Base-by-base conservation (phyloP, 768 basidiomycete genomes). In the Kwoniella botswanensis region DNA sequence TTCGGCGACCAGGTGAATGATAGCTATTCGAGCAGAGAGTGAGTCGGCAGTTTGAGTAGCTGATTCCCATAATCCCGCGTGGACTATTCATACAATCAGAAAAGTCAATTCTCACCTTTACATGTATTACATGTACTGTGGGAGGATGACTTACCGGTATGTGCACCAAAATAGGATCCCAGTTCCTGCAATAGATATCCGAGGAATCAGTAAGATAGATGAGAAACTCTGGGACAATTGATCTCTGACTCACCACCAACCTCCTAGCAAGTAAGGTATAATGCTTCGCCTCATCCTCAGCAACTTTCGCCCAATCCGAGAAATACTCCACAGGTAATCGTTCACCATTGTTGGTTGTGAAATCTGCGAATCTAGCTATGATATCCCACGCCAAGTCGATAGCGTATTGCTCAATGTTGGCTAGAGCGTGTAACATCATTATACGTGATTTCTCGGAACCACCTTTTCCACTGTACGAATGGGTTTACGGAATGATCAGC, bases 341-440 rank as follows among this genome's bases (percentile, higher is more conserved):
- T 88, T 86, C 42, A 74, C 85, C 65, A 88, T 74, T 76, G 10
- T 50, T 50, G 65, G 75, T 56, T 42, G 79, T 62, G 67, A 79
- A 73, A 59, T 75, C 87, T 0, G 90, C 91, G 80, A 92, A 93
- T 0, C 92, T 87, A 9, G 88, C 91, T 79, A 93, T 91, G 71
- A 92, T 92, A 76, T 93, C 92, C 92, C 92, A 93, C 88, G 91
- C 90, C 12, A 93, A 86, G 75, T 93, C 91, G 56, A 92, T 91
- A 88, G 93, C 93, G 91, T 91, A 94, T 81, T 92, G 92, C 75
- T 93, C 92, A 63, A 94, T 92, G 78, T 92, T 92, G 0, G 92
- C 92, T 1, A 93, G 83, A 1, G 92, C 91, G 82, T 93, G 92
- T 9, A 93, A 83, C 90, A 93, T 92, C 13, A 89, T 88, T 0